Percentiles rank a stretch among this genome's conserved stretches.
phyloP scores from a whole-genome alignment of 2,329 filamentous ascomycete species.

The Apiospora aurea region DNA sequence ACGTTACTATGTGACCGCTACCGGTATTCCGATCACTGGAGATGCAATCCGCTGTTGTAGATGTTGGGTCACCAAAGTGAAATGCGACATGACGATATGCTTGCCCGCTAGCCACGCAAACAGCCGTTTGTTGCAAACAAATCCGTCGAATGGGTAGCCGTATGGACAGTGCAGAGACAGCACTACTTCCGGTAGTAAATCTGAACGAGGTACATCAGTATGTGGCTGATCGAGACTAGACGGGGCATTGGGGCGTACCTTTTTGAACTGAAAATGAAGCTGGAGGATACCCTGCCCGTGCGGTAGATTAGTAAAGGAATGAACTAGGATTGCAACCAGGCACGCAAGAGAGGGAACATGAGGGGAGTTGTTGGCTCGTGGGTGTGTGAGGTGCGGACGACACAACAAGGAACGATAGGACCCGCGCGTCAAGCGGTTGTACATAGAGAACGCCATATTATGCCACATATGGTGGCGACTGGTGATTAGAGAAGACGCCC shows the following conservation, averaged over 20 bases:
- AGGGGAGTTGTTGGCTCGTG: conserved; percentile 1
- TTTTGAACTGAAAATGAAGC: conserved; percentile 98
- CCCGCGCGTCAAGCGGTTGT: conserved; percentile 28
- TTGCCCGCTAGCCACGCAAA: conserved; percentile 16
- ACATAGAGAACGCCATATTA: conserved; percentile 25
- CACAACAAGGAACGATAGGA: conserved; percentile 28
- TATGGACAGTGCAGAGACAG: not conserved
- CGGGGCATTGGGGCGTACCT: conserved; percentile 61
- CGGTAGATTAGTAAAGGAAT: conserved; percentile 37
- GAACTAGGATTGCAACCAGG: conserved; percentile 27
- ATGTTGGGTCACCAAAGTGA: not conserved
- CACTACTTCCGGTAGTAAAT: conserved; percentile 50
- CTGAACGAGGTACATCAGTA: conserved; percentile 39
- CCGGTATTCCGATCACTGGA: conserved; percentile 2
- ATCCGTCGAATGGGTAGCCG: not conserved
- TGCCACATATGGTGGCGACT: conserved; percentile 6
- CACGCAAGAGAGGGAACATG: conserved; percentile 28
- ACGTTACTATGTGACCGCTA: conserved; percentile 17
- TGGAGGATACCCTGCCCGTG: conserved; percentile 82
- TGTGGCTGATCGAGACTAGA: not conserved
- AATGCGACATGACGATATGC: conserved; percentile 10
- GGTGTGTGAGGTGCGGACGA: conserved; percentile 20
- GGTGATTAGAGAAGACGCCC: not conserved
- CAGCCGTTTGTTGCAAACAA: conserved; percentile 18
- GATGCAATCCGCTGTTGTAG: not conserved